Base-by-base conservation (phyloP, 2,329 filamentous ascomycete genomes). In the Colletotrichum orchidophilum region DNA sequence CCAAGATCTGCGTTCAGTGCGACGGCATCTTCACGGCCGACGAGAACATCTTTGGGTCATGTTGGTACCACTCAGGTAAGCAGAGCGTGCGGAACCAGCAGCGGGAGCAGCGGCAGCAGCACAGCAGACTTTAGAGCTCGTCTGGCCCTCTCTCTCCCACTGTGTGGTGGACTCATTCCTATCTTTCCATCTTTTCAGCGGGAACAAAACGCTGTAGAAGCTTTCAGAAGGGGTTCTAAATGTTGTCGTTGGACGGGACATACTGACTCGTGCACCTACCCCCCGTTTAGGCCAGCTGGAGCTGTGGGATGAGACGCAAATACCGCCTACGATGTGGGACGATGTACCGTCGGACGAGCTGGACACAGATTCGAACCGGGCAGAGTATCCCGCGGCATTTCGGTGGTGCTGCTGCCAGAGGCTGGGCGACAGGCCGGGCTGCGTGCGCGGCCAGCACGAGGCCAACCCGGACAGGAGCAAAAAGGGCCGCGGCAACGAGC, bases 1-100 rank as follows among this genome's bases (percentile, higher is more conserved):
- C 71, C 4, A 65, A 59, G 26, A 74, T 74, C 5, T 74, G 72
- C 33, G 63, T 70, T 31, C 72, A 74, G 55, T 74, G 72, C 55
- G 71, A 73, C 52, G 60, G 55, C 59, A 71, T 74, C 55, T 74
- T 74, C 42, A 66, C 67, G 27, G 70, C 73, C 26, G 63, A 74
- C 7, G 66, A 74, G 21, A 74, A 74, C 59, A 18, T 27, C 5
- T 65, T 67, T 27, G 72, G 66, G 13, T 57, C 58, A 15, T 74
- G 72, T 26, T 62, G 58, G 66, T 74, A 74, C 31, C 72, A 74
- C 13, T 27, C 70, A 8, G 72, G 72, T 74, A 33, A 73, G 27
- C n/a, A 39, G 15, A 46, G 13, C 53, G 11, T 12, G 24, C 21
- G 26, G 13, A 52, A 7, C 49, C 49, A 52, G 24, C 35, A 8